Base-by-base conservation (phyloP, 2,329 filamentous ascomycete species). In the Fusarium sp. region DNA sequence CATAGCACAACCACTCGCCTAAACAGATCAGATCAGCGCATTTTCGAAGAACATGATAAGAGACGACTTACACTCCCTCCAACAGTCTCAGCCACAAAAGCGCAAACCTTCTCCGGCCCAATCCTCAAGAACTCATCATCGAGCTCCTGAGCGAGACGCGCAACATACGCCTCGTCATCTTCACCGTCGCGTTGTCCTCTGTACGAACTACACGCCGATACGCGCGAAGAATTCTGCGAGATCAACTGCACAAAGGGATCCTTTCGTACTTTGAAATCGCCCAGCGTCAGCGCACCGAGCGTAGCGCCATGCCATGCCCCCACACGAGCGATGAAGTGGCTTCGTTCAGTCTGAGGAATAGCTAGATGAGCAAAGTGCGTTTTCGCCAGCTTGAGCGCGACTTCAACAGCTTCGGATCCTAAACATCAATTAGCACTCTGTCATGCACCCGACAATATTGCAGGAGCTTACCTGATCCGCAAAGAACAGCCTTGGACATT, bases 41-140 rank as follows among this genome's bases (percentile, higher is more conserved):
- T 24, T 18, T 30, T 4, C 16, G 6, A 24, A 20, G 7, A 48
- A 4, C 35, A 36, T 4, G 11, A 3, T 39, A 13, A 4, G 2
- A 1, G 13, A 4, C 7, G 7, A 62, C 75, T 45, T 53, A 76
- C 75, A 48, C 71, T 72, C 15, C 75, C 75, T 7, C 65, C 68
- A n/a, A 87, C 80, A 1, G 87, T 84, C 75, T 89, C 87, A 0
- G 85, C 86, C 3, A 88, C 75, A 62, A 89, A 88, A 0, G 85
- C 86, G 54, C 82, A 81, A 12, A 88, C 83, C 1, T 75, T 87
- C 3, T 84, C 77, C 0, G 87, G 83, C 0, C 86, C 87, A 0
- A 88, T 54, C 0, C 80, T 74, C 18, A 81, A 78, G 16, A 89
- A 85, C 71, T 89, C 85, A 2, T 79, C 78, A 26, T 88, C 86